Evolutionary conservation across 2,329 filamentous ascomycete genomes (phyloP).

Genomic region (Zelopaecilomyces penicillatus): DNA sequence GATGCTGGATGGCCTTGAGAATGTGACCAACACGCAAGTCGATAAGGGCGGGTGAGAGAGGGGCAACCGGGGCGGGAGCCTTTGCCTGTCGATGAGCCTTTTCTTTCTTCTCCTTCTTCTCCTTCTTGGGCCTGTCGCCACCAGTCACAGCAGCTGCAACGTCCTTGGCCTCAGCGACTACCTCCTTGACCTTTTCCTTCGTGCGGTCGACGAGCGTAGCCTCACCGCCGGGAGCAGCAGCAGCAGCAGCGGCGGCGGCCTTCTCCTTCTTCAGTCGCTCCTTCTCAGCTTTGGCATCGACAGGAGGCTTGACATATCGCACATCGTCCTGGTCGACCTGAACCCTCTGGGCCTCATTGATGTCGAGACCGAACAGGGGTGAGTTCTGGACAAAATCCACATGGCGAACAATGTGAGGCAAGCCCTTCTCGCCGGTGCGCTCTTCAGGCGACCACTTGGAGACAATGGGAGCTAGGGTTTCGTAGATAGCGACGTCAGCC

Average conservation of each 20-base stretch:
- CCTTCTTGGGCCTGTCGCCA: conserved; percentile 56
- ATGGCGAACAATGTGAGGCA: conserved; percentile 84
- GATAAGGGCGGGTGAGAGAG: conserved; percentile 76
- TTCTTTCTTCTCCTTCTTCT: conserved; percentile 87
- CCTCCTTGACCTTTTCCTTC: conserved; percentile 48
- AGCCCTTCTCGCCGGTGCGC: conserved; percentile 80
- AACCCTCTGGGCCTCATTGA: conserved; percentile 68
- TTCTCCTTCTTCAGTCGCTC: conserved; percentile 96
- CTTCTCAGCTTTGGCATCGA: conserved; percentile 91
- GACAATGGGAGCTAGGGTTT: conserved; percentile 67
- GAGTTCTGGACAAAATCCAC: conserved; percentile 95
- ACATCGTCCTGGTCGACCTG: conserved; percentile 71
- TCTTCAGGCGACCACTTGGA: conserved; percentile 75
- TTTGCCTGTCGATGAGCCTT: conserved; percentile 72
- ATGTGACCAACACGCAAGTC: conserved; percentile 97
- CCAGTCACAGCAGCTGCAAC: conserved; percentile 26
- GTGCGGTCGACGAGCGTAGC: conserved; percentile 49
- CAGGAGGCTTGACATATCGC: conserved; percentile 77
- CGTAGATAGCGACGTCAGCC: conserved; percentile 78
- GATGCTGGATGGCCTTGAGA: conserved; percentile 89
- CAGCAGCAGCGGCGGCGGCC: conserved; percentile 55
- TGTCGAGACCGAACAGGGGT: conserved; percentile 59
- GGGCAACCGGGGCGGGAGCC: conserved; percentile 60
- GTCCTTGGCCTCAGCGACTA: conserved; percentile 41
- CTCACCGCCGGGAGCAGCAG: conserved; percentile 37